These are phyloP conservation scores for Botrytis cinerea DNA, from an alignment of 2,329 filamentous ascomycete genomes.

Conservation along the genomic window DNA sequence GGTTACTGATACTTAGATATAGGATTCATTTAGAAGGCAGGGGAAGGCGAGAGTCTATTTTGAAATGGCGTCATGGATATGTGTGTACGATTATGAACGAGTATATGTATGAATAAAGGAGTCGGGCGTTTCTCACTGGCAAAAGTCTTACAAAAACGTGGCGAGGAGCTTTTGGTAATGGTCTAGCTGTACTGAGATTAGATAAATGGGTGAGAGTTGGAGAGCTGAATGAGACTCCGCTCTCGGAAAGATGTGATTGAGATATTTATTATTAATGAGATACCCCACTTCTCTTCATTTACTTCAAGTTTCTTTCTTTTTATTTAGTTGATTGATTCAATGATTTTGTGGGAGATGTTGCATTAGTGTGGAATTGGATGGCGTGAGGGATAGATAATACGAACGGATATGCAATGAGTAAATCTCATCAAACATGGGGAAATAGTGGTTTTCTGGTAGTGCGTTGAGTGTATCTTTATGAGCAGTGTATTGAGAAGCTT, in stretches of 20 bases:
- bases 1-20: background rate
- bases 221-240: background rate
- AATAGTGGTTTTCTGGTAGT: background rate
- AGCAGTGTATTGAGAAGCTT: rapidly evolving
- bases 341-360: background rate
- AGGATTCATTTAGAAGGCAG: background rate
- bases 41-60: background rate
- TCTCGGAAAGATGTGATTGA: background rate
- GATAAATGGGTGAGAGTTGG: background rate
- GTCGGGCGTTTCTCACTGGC: background rate
- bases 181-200: background rate
- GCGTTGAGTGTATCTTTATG: background rate
- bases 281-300: slow-evolving; percentile 9
- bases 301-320: background rate
- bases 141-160: background rate
- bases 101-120: background rate
- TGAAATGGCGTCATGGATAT: slow-evolving; percentile 5
- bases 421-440: background rate
- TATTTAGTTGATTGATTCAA: too few species aligned
- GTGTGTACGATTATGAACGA: slow-evolving; percentile 14
- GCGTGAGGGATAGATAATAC: background rate
- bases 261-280: slow-evolving; percentile 6
- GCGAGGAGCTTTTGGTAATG: background rate
- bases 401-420: background rate
- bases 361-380: background rate